Conservation (phyloP, 306 rosid genomes). For the Medicago truncatula region MtrunA17r5.0-ANR NC_053044.1:56833001-56833500, state of each 20-base stretch:
- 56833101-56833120: constrained; percentile 98
- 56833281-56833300: too few relatives aligned
- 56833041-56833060: constrained; percentile 91
- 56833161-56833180: neutral
- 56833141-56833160: constrained; percentile 29
- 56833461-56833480: neutral
- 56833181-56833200: too few relatives aligned
- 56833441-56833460: neutral
- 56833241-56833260: neutral
- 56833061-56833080: constrained; percentile 96
- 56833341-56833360: too few relatives aligned
- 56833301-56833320: too few relatives aligned
- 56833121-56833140: constrained; percentile 93
- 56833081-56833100: constrained; percentile 94
- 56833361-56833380: too few relatives aligned
- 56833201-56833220: too few relatives aligned
- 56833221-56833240: neutral
- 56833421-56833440: too few relatives aligned
- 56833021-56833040: constrained; percentile 84
- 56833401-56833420: too few relatives aligned
- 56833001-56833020: constrained; percentile 82
- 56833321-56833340: too few relatives aligned
- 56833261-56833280: neutral
- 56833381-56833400: too few relatives aligned
- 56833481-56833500: neutral